phyloP scores from a whole-genome alignment of 2,329 filamentous ascomycete genomes.

The Exophiala xenobiotica region DNA sequence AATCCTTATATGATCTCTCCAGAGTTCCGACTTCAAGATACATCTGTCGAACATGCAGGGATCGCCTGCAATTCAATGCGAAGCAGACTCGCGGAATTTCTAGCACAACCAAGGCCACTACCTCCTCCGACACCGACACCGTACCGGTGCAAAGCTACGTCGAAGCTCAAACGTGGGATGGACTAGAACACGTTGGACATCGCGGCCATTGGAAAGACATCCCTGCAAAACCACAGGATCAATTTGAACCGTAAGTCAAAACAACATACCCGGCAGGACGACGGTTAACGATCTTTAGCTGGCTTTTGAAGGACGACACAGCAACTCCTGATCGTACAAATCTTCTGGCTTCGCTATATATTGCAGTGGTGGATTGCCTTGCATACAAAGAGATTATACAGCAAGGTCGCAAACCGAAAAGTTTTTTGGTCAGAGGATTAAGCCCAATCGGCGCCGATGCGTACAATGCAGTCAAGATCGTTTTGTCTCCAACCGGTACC shows the following conservation, averaged over 20 bases:
- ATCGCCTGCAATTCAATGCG: neutral
- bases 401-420: constrained; percentile 3
- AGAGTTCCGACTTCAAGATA: neutral
- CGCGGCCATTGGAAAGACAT: constrained; percentile 42
- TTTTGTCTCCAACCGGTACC: constrained; percentile 6
- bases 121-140: neutral
- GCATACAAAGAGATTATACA: constrained; percentile 3
- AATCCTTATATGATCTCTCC: neutral
- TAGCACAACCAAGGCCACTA: no score
- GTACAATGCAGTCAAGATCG: constrained; percentile 8
- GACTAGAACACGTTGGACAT: constrained; percentile 56
- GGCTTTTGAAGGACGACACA: constrained; percentile 36
- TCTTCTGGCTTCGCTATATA: constrained; percentile 13
- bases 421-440: no score
- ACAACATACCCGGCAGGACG: no score
- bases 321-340: constrained; percentile 32
- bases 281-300: no score
- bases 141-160: no score
- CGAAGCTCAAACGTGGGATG: constrained; percentile 46
- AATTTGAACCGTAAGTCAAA: constrained; percentile 44
- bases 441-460: no score
- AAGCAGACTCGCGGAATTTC: neutral
- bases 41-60: constrained; percentile 2
- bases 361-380: constrained; percentile 16
- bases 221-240: constrained; percentile 39